phyloP scores from a whole-genome alignment of 345 rosid species.

The Capsella bursapastoris region DNA sequence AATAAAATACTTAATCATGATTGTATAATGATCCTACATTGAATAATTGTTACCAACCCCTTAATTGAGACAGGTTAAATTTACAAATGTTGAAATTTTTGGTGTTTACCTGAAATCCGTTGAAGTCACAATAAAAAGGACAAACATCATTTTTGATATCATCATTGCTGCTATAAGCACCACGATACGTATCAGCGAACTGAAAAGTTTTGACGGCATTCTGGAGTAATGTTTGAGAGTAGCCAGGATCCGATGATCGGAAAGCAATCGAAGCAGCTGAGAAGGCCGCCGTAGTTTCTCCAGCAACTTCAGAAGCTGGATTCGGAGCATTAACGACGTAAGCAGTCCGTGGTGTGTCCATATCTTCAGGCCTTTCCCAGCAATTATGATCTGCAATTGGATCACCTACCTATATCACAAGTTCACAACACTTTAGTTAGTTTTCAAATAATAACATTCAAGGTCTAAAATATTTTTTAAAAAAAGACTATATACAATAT shows the following conservation, averaged over 20 bases:
- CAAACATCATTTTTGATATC: constrained; percentile 73
- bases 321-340: constrained; percentile 83
- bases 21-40: not conserved
- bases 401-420: constrained; percentile 78
- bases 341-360: constrained; percentile 86
- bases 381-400: constrained; percentile 81
- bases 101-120: constrained; percentile 67
- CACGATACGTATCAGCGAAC: constrained; percentile 78
- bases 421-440: constrained; percentile 17
- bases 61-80: not conserved
- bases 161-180: constrained; percentile 89
- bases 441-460: not conserved
- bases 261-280: constrained; percentile 92
- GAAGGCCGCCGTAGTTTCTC: constrained; percentile 85
- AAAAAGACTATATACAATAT: not conserved
- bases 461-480: not conserved
- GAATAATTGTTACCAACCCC: not conserved
- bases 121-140: constrained; percentile 94
- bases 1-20: not conserved
- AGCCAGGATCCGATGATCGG: constrained; percentile 76
- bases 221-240: constrained; percentile 71
- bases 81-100: no score
- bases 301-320: constrained; percentile 90
- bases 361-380: constrained; percentile 98
- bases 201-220: constrained; percentile 64